phyloP scores from a whole-genome alignment of 1,284 basidiomycete species.

The Heterobasidion occidentale region DNA sequence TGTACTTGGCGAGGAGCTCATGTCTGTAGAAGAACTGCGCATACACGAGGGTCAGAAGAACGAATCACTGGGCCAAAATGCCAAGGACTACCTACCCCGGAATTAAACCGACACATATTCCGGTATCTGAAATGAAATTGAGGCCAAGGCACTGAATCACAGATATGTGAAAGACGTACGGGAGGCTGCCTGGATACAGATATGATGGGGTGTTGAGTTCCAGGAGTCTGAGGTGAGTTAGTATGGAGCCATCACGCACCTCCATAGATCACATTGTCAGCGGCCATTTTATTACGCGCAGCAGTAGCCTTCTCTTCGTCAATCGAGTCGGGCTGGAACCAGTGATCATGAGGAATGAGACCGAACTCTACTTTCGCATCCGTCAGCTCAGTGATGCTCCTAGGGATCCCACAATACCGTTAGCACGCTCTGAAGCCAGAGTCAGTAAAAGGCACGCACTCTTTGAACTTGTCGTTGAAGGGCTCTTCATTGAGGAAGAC shows the following conservation, averaged over 20 bases:
- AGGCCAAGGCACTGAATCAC: background rate
- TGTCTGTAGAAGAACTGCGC: conserved; percentile 46
- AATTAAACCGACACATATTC: conserved; percentile 90
- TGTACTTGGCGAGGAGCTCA: conserved; percentile 41
- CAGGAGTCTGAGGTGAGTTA: background rate
- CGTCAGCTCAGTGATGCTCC: conserved; percentile 58
- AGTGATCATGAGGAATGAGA: conserved; percentile 54
- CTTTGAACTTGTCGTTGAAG: conserved; percentile 69
- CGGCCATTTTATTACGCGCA: background rate
- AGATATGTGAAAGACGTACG: conserved; percentile 33
- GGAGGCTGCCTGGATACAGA: conserved; percentile 41
- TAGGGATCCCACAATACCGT: conserved; percentile 17
- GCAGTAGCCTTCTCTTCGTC: conserved; percentile 57
- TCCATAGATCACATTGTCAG: conserved; percentile 43
- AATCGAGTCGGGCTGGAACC: conserved; percentile 59
- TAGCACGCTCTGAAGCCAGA: background rate
- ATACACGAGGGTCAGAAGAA: background rate
- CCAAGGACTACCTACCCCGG: conserved; percentile 55
- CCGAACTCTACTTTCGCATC: conserved; percentile 68
- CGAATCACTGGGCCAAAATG: background rate
- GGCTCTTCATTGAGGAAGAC: conserved; percentile 75
- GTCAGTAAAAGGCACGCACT: conserved; percentile 25
- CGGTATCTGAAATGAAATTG: conserved; percentile 41
- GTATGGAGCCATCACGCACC: conserved; percentile 31
- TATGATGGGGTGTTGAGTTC: background rate